Percentiles rank a stretch among this genome's conserved stretches.
phyloP scores from a whole-genome alignment of 1,284 basidiomycete genomes.

The Schizopora paradoxa region DNA sequence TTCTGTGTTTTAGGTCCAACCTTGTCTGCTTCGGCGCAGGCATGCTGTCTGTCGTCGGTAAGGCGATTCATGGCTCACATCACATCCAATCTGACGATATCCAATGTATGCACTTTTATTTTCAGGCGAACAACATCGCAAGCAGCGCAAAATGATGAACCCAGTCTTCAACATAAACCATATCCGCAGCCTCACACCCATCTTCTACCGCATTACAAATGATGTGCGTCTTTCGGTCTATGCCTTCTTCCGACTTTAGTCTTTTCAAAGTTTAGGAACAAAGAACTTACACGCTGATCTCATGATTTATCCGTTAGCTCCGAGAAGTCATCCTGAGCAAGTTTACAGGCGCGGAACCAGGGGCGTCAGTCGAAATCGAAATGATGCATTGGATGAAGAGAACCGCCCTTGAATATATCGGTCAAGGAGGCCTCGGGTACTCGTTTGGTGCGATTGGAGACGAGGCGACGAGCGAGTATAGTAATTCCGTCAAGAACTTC shows the following conservation, averaged over 20 bases:
- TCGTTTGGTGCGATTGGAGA: slow-evolving; percentile 32
- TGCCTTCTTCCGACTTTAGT: background rate
- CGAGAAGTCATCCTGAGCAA: slow-evolving; percentile 22
- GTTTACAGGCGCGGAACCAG: slow-evolving; percentile 18
- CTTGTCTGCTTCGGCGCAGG: slow-evolving; percentile 10
- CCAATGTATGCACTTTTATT: background rate
- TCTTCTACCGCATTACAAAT: slow-evolving; percentile 20
- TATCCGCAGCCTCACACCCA: slow-evolving; percentile 22
- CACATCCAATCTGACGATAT: background rate
- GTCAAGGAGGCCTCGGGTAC: slow-evolving; percentile 35
- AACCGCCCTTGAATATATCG: slow-evolving; percentile 37
- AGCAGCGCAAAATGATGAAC: slow-evolving; percentile 20
- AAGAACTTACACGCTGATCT: background rate
- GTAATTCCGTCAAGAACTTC: slow-evolving; percentile 14
- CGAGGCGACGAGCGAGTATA: slow-evolving; percentile 14
- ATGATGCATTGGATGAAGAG: slow-evolving; percentile 33
- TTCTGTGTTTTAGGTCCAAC: background rate
- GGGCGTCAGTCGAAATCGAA: slow-evolving; percentile 24
- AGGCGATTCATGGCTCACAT: background rate
- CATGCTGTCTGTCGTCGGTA: slow-evolving; percentile 5
- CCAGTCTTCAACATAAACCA: slow-evolving; percentile 24
- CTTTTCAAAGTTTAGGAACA: too few species aligned
- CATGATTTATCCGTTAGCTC: background rate
- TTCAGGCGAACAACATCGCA: slow-evolving; percentile 22
- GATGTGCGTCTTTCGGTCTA: background rate